phyloP scores from a whole-genome alignment of 768 basidiomycete genomes.

The Boletus patriciae region DNA sequence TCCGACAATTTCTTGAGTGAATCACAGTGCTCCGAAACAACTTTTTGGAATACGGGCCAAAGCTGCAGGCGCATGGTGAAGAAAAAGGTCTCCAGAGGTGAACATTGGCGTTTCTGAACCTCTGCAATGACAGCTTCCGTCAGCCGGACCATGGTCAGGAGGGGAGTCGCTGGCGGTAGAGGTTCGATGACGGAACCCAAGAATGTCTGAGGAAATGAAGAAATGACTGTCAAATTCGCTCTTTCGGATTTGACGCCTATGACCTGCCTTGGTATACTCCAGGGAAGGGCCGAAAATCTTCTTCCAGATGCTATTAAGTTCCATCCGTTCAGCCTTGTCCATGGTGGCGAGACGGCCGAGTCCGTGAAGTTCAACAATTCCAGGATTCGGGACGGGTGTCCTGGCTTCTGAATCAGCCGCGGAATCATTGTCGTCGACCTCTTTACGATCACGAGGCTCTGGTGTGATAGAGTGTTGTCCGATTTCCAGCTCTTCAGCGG shows the following conservation, averaged over 20 bases:
- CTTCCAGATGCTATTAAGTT: slow-evolving; percentile 77
- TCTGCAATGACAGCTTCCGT: slow-evolving; percentile 78
- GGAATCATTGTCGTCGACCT: slow-evolving; percentile 42
- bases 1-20: slow-evolving; percentile 82
- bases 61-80: slow-evolving; percentile 79
- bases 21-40: slow-evolving; percentile 81
- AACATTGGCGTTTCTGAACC: slow-evolving; percentile 73
- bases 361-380: slow-evolving; percentile 25
- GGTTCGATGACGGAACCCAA: slow-evolving; percentile 68
- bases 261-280: slow-evolving; percentile 74
- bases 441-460: slow-evolving; percentile 45
- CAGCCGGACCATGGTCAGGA: slow-evolving; percentile 89
- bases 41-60: slow-evolving; percentile 94
- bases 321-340: slow-evolving; percentile 60
- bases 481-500: slow-evolving; percentile 37
- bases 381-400: slow-evolving; percentile 28
- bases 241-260: not conserved
- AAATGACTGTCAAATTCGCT: not conserved
- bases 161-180: slow-evolving; percentile 67
- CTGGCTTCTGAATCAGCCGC: slow-evolving; percentile 53
- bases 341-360: slow-evolving; percentile 34
- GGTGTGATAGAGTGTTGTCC: slow-evolving; percentile 35
- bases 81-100: slow-evolving; percentile 79
- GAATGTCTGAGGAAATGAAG: slow-evolving; percentile 53
- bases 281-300: slow-evolving; percentile 89